Conservation (phyloP, 805 yeast genomes). For the Metschnikowia henanensis region DNA sequence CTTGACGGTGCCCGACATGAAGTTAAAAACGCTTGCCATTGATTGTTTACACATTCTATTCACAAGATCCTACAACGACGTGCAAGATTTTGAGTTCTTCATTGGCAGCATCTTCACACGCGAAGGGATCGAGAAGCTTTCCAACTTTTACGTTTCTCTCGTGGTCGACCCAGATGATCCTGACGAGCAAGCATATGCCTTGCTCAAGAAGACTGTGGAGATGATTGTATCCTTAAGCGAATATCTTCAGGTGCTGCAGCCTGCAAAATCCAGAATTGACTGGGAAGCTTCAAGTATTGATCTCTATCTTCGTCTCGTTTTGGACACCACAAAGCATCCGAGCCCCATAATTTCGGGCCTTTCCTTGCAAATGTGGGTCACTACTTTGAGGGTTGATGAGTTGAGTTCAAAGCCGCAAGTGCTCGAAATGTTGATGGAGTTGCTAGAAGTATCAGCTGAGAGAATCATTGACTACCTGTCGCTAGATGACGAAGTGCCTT, state of each 20-base stretch:
- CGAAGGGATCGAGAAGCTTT: constrained; percentile 70
- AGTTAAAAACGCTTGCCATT: constrained; percentile 77
- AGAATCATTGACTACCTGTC: constrained; percentile 73
- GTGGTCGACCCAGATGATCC: constrained; percentile 67
- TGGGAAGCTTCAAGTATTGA: constrained; percentile 60
- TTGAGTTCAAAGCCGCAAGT: constrained; percentile 58
- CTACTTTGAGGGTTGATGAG: constrained; percentile 79
- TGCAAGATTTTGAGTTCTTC: constrained; percentile 71
- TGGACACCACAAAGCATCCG: constrained; percentile 79
- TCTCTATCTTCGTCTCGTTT: constrained; percentile 69
- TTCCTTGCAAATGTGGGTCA: constrained; percentile 92
- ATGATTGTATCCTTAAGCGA: constrained; percentile 88
- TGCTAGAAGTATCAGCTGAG: constrained; percentile 75
- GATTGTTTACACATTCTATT: constrained; percentile 90
- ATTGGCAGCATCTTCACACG: constrained; percentile 76
- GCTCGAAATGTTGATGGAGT: constrained; percentile 56
- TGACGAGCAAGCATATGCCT: constrained; percentile 77
- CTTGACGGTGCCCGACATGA: constrained; percentile 57
- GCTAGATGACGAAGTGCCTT: constrained; percentile 61
- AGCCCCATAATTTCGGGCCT: constrained; percentile 89
- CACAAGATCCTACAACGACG: constrained; percentile 68
- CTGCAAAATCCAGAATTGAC: constrained; percentile 41
- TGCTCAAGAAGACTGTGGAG: constrained; percentile 88
- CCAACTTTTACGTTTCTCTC: constrained; percentile 60
- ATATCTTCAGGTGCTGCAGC: constrained; percentile 54